Base-by-base conservation (phyloP, 495 filamentous ascomycete genomes). In the Tuber calosporum region DNA sequence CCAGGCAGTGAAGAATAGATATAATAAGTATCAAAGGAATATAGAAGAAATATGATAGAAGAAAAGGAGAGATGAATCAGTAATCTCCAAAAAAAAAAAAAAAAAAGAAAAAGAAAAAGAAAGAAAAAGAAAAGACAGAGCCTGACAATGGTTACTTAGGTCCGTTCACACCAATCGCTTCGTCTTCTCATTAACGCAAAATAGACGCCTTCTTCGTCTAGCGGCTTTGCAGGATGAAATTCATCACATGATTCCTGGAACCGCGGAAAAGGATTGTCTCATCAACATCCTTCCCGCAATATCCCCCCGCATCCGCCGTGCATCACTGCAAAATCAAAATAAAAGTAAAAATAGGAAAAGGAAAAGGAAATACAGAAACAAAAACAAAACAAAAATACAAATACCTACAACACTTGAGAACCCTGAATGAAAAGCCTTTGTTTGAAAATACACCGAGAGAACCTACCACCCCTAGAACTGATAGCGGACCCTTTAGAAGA, bases 281-380 rank as follows among this genome's bases (percentile, higher is more conserved):
- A 78, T 78, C 76, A 67, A 77, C 70, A 78, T 73, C 76, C 76
- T 77, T 77, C 76, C 76, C 74, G 70, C 74, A 77, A 77, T 69
- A 30, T 17, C 74, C 76, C 38, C 75, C 76, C 74, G 70, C 76
- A 78, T 73, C 74, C 76, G 74, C 74, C 74, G 77, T 74, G 73
- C 76, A 78, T 71, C 76, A 77, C 36, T 39, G 43, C 66, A 74
- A 73, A 67, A 67, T 8, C 39, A 74, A 74, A 74, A 66, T 66
- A 20, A 15, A 73, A n/a, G n/a, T n/a, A n/a, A 72, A 68, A 30
- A 43, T 62, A n/a, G n/a, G 42, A 69, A 41, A 76, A 68, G 41
- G 36, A 70, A 48, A 72, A 66, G 30, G 67, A 78, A 78, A 68
- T 70, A 66, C 74, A 73, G 77, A 77, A 78, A 71, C 73, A 73